Evolutionary conservation across 768 basidiomycete genomes (phyloP), one percentile per base, ranked within the genome.

Genomic region (Mycena vulgaris): DNA sequence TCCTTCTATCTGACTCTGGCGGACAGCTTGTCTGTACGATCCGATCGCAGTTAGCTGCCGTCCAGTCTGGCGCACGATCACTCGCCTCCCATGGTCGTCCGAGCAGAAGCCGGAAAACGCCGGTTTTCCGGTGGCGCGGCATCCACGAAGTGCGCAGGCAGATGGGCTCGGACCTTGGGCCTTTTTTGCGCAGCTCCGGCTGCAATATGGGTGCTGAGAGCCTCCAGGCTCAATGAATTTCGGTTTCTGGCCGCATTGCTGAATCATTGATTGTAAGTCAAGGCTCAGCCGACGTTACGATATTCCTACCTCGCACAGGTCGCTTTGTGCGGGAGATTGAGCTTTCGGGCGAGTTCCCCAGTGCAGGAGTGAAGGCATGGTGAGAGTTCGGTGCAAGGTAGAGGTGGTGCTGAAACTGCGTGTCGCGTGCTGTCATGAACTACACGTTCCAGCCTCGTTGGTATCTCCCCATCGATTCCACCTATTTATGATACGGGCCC

Each of bases 161-260:
- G 78, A 77, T 23, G 83, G 80, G 67, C 76, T 82, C 47, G 79
- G 74, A 47, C 80, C 83, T 67, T 82, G 79, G 47, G 81, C 84
- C 69, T 79, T 85, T 52, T 88, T 83, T 62, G 90, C 90, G 75
- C 90, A 91, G 57, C 86, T 89, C 72, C 84, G 88, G 73, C 90
- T 85, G 74, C 90, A 91, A 76, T 87, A 92, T 35, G 86, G 84
- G 74, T 91, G 89, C 70, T 83, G 83, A 69, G 83, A 78, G 21
- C 90, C 90, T 68, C 87, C 84, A 72, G 72, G 68, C 65, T 90
- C 90, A n/a, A 89, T 78, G 76, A 86, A 91, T 81, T 89, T 91
- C 17, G 89, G 89, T 77, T 85, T 90, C 67, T 82, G 82, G 17
- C 88, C 86, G 78, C 90, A 92, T 66, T 85, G 84, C 90, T 91